phyloP scores from a whole-genome alignment of 1,284 basidiomycete genomes.

The Mycena citricolor region DNA sequence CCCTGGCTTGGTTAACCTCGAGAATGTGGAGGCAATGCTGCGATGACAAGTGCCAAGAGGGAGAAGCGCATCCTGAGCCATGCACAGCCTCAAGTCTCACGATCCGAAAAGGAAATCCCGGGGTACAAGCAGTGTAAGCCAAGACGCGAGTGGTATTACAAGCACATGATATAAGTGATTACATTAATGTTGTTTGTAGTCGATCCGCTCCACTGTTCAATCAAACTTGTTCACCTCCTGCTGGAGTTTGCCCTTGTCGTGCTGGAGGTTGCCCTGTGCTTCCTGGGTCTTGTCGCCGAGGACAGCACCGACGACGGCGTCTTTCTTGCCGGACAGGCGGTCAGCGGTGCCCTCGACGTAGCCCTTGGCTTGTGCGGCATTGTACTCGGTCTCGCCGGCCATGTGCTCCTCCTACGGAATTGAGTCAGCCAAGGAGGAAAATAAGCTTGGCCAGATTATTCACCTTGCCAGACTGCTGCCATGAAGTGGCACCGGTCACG shows the following conservation, averaged over 20 bases:
- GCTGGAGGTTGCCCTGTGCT: slow-evolving; percentile 48
- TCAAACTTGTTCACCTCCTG: slow-evolving; percentile 53
- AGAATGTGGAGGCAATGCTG: too few relatives aligned
- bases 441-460: neutral
- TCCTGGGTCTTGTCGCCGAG: slow-evolving; percentile 67
- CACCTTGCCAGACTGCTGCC: slow-evolving; percentile 51
- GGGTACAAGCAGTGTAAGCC: too few relatives aligned
- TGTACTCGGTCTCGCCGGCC: slow-evolving; percentile 61
- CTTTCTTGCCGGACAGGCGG: slow-evolving; percentile 61
- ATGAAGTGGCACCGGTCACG: slow-evolving; percentile 43
- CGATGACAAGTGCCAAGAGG: too few relatives aligned
- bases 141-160: too few relatives aligned
- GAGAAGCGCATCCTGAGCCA: too few relatives aligned
- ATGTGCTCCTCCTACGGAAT: slow-evolving; percentile 50
- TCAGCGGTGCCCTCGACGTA: slow-evolving; percentile 60
- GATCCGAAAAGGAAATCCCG: too few relatives aligned
- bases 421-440: neutral
- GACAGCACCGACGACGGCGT: slow-evolving; percentile 63
- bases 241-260: slow-evolving; percentile 59
- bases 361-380: slow-evolving; percentile 53
- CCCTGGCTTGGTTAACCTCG: too few relatives aligned
- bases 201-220: neutral
- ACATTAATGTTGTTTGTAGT: neutral
- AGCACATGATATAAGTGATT: slow-evolving; percentile 27
- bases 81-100: too few relatives aligned